Evolutionary conservation across 129 eudicot species (phyloP).

Genomic region (Ambrosia artemisiifolia): DNA sequence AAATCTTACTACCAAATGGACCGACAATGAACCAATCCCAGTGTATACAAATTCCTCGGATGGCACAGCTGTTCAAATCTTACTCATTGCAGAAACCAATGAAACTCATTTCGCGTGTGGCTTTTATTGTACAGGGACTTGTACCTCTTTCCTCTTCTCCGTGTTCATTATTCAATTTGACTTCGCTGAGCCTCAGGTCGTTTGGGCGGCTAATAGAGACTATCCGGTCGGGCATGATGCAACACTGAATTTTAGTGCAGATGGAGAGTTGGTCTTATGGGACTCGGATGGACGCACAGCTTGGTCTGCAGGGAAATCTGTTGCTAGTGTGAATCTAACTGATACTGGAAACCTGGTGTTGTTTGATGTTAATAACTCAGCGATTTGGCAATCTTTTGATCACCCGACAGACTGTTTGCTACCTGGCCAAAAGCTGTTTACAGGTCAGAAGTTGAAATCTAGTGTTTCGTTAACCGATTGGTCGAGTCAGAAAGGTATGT

Average conservation of each 20-base stretch:
- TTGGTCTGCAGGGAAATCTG: conserved; percentile 28
- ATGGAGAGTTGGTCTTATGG: conserved; percentile 27
- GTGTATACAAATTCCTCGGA: too few relatives aligned
- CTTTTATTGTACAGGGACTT: neutral
- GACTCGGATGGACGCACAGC: conserved; percentile 14
- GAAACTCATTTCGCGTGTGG: conserved; percentile 3
- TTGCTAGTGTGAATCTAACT: conserved; percentile 20
- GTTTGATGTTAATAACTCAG: neutral
- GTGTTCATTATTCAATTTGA: neutral
- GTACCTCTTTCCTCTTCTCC: neutral
- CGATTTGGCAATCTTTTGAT: conserved; percentile 37
- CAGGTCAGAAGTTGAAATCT: too few relatives aligned
- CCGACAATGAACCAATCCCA: too few relatives aligned
- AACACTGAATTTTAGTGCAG: neutral
- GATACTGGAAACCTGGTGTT: conserved; percentile 19
- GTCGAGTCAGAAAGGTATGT: conserved; percentile 16
- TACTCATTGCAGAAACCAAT: neutral
- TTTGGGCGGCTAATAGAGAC: conserved; percentile 35
- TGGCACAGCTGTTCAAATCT: too few relatives aligned
- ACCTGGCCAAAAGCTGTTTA: neutral
- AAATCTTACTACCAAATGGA: too few relatives aligned
- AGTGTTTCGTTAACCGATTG: too few relatives aligned
- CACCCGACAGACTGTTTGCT: too few relatives aligned
- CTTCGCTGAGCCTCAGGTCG: neutral
- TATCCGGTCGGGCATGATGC: conserved; percentile 13